Base-by-base conservation (phyloP, 2,329 filamentous ascomycete species). In the Leptographium galeiforme region DNA sequence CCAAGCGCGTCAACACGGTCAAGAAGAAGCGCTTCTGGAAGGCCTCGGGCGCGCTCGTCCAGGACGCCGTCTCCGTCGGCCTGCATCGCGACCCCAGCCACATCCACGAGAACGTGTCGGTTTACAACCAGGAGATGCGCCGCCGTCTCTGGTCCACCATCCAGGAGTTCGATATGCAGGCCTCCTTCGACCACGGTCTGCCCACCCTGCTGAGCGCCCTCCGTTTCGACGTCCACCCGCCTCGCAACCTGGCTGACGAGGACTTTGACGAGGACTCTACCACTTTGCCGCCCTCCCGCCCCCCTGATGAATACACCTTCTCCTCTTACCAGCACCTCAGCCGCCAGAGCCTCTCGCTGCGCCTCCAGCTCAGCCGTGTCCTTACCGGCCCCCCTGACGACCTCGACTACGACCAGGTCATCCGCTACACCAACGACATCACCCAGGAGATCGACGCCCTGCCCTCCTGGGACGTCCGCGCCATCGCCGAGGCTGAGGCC, bases 1-100 rank as follows among this genome's bases (percentile, higher is more conserved):
- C 75, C 45, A 82, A 81, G 68, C 70, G 76, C 34, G 74, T 81
- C 57, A 82, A 82, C 64, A 77, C 75, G 2, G 74, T 82, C 58
- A 62, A 81, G 68, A 82, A 82, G 72, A 82, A 82, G 70, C 71
- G 77, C 13, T 81, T 79, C 63, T 82, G 78, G 78, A 78, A 76
- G 16, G 70, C 72, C 41, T 70, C 78, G 1, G 77, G 78, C 0
- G 69, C 73, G 6, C 67, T 82, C 53, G 72, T 80, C 14, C 76
- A 78, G 48, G 75, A 81, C 51, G 77, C 75, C 53, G 75, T 82
- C 54, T 73, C 74, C 2, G 73, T 81, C 34, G 78, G 78, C 16
- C 68, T 82, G 48, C 79, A 82, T 59, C 74, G 76, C 18, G 79
- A 82, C 60, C 77, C 78, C 4, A 74, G 75, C 59, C 71, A 74